Evolutionary conservation across 73 alveolate genomes (phyloP), one percentile per base, ranked within the genome.

Genomic region (Paramecium tetraurelia): DNA sequence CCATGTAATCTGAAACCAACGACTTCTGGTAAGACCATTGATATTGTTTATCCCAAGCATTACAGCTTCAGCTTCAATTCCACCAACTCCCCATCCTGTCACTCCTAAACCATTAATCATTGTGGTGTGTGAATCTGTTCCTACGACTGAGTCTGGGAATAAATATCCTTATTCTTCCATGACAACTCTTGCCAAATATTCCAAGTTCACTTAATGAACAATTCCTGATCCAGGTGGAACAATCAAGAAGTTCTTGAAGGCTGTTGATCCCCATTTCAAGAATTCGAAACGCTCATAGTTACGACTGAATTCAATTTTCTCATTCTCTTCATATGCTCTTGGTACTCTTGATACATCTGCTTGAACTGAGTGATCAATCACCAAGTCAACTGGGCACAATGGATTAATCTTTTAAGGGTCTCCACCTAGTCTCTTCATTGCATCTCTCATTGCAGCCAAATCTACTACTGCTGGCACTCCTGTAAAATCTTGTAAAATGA

Each of bases 381-480:
- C 99, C 35, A 96, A 92, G 58, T 96, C 99, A 11, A 96, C 99
- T 63, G 97, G 97, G 75, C 96, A 92, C 29, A 95, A 92, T 12
- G 99, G 99, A 94, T 96, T 96, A 83, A 96, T 96, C 92, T 88
- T 85, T 46, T 86, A 85, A 0, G 98, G 96, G 72, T 96, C 98
- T 50, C 97, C 97, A 44, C 98, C 98, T 43, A 96, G 93, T 80
- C 97, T 85, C 94, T 89, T 92, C 97, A 96, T 94, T 29, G 98
- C 99, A 86, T 96, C 99, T 92, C 99, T 92, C 99, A 96, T 96
- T 20, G 99, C 98, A 46, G 99, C 99, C 58, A 96, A 93, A 80
- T 96, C 99, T 50, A 96, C 98, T 18, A 96, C 97, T 53, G 99
- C 99, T 14, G 99, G 99, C 86, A 96, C 99, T 29, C 99, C 99